Base-by-base conservation (phyloP, 1,284 basidiomycete species). In the Hemileia vastatrix region DNA sequence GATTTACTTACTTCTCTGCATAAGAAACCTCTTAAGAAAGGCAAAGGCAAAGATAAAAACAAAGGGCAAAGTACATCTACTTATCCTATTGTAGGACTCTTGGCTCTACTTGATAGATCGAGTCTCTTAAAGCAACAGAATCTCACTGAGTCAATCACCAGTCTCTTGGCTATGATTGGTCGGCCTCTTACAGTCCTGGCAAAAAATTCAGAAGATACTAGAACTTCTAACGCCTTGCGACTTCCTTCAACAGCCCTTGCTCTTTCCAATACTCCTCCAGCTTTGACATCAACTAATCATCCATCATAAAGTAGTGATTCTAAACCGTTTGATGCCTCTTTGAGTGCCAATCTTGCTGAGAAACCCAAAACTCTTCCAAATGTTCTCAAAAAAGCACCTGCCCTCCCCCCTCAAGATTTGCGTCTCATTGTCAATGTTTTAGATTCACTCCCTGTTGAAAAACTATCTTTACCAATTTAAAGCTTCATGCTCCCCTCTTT, bases 401-500 rank as follows among this genome's bases (percentile, higher is more conserved):
- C 86, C 67, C 86, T 96, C 64, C 89, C 92, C 5, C 83, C 87
- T 54, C 76, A 83, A 2, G 85, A 87, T 31, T 81, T 96, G 19
- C 85, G 88, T 44, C 83, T 91, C 45, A 89, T 96, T 64, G 89
- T 95, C 72, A 95, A 96, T 74, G 89, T 95, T 68, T 80, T 96
- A 62, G 94, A 92, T 19, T 82, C 87, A n/a, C n/a, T n/a, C n/a
- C n/a, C n/a, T n/a, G n/a, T n/a, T n/a, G n/a, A n/a, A n/a, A n/a
- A n/a, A n/a, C n/a, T n/a, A n/a, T n/a, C n/a, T n/a, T n/a, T n/a
- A n/a, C n/a, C n/a, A n/a, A n/a, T n/a, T n/a, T n/a, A n/a, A n/a
- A n/a, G n/a, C n/a, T n/a, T n/a, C n/a, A n/a, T n/a, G n/a, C n/a
- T n/a, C n/a, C n/a, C n/a, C n/a, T n/a, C n/a, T n/a, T n/a, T n/a